Percentiles rank a stretch among this genome's conserved stretches.
Conservation (phyloP, 2,329 filamentous ascomycete genomes). For the Capronia epimyces region DNA sequence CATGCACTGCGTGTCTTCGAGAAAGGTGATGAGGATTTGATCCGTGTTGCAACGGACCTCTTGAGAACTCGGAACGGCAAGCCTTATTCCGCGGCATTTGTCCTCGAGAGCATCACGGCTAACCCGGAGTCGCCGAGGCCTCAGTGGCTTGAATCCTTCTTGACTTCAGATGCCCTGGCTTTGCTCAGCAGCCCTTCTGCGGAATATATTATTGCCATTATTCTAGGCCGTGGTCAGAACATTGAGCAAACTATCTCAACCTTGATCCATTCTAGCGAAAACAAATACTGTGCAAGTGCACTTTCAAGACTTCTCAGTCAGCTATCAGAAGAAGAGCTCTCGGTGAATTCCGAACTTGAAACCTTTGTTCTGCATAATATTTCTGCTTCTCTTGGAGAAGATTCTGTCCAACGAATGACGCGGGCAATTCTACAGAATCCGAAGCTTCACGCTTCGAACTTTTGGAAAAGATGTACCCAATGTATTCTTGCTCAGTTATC, state of each 20-base stretch:
- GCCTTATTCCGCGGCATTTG: conserved; percentile 59
- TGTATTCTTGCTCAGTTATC: conserved; percentile 21
- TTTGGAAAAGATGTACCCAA: conserved; percentile 29
- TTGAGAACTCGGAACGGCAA: conserved; percentile 56
- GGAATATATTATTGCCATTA: conserved; percentile 58
- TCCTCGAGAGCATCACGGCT: conserved; percentile 50
- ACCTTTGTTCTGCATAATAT: conserved; percentile 36
- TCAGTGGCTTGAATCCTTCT: conserved; percentile 37
- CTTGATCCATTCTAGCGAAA: conserved; percentile 34
- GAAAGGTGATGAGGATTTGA: conserved; percentile 27
- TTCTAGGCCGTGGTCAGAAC: conserved; percentile 46
- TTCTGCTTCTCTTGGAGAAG: conserved; percentile 34
- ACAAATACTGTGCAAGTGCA: conserved; percentile 15
- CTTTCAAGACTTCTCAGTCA: conserved; percentile 9
- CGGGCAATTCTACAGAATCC: conserved; percentile 35
- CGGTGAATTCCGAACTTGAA: conserved; percentile 7
- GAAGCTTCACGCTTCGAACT: conserved; percentile 35
- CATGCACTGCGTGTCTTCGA: conserved; percentile 19
- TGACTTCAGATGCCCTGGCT: conserved; percentile 51
- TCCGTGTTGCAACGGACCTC: conserved; percentile 47
- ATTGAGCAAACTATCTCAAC: conserved; percentile 35
- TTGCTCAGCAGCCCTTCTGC: conserved; percentile 66
- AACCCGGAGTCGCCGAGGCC: conserved; percentile 30
- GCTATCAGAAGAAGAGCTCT: conserved; percentile 9
- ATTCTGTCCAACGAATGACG: conserved; percentile 13